Base-by-base conservation (phyloP, 345 rosid genomes). In the Gossypium thurberi region DNA sequence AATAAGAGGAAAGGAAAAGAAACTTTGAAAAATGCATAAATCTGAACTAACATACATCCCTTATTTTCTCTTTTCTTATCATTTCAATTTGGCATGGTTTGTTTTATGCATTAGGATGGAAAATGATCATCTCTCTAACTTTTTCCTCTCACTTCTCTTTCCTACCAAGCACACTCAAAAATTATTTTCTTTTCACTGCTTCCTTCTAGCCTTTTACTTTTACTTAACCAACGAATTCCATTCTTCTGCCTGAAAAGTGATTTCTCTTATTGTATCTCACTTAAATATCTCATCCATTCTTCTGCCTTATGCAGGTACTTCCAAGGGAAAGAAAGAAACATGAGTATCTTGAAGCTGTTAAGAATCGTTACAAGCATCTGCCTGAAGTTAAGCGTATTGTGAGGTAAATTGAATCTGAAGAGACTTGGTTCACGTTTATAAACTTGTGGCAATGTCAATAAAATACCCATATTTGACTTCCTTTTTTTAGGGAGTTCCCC, bases 261-360 rank as follows among this genome's bases (percentile, higher is more conserved):
- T 62, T 14, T 37, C 17, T 61, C 10, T 13, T 62, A 33, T 43
- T 33, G 51, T 61, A 6, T 61, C 61, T 20, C 10, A 56, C 21
- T 25, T 68, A 13, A 70, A 23, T 69, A 65, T 28, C 52, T 21
- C 73, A 33, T 60, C 3, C 55, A 46, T 44, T 66, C 51, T 13
- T 65, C 2, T 70, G 21, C 5, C 7, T 33, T 48, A 23, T 76
- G 70, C 86, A 95, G 99, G 80, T 89, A 71, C 95, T 87, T 51
- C 99, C 98, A 28, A 91, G 98, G 82, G 99, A 96, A 81, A 81
- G 63, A 47, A 90, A 82, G 82, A 87, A 85, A 84, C 97, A 91
- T 18, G 92, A 93, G 50, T 93, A 96, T 79, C 62, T 85, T 14
- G 97, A 93, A 70, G 92, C 94, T 80, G 82, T 93, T 68, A 90